phyloP scores from a whole-genome alignment of 2,329 filamentous ascomycete species.

The Pseudogymnoascus sp. region DNA sequence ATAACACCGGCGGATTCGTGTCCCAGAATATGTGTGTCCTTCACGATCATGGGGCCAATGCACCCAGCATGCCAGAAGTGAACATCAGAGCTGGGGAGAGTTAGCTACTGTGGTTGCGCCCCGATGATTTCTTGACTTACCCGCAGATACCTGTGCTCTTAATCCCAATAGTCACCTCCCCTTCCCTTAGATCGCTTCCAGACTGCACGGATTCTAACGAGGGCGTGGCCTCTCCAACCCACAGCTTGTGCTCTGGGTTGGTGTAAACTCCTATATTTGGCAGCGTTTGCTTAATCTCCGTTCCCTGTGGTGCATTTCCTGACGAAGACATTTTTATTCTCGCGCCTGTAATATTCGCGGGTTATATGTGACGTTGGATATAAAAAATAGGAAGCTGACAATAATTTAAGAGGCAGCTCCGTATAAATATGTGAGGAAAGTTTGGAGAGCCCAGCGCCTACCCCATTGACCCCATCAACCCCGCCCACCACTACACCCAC shows the following conservation, averaged over 20 bases:
- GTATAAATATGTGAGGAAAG: background rate
- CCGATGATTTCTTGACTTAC: slow-evolving; percentile 36
- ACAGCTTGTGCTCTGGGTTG: slow-evolving; percentile 84
- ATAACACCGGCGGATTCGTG: slow-evolving; percentile 87
- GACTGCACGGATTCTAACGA: slow-evolving; percentile 64
- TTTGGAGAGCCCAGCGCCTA: background rate
- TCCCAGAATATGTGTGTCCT: slow-evolving; percentile 80
- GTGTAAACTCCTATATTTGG: slow-evolving; percentile 94
- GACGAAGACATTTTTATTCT: slow-evolving; percentile 8
- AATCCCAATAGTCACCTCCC: slow-evolving; percentile 81
- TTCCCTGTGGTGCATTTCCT: slow-evolving; percentile 1
- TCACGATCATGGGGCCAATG: slow-evolving; percentile 93
- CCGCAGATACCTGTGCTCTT: slow-evolving; percentile 96
- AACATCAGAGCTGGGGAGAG: slow-evolving; percentile 65
- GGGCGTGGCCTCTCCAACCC: slow-evolving; percentile 73
- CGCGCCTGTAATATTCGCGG: background rate
- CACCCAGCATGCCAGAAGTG: slow-evolving; percentile 96
- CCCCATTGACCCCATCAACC: background rate
- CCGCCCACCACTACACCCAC: background rate
- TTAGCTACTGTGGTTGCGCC: slow-evolving; percentile 8
- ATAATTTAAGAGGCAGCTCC: background rate
- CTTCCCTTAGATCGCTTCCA: slow-evolving; percentile 60
- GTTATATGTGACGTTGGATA: background rate
- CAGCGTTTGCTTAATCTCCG: slow-evolving; percentile 47
- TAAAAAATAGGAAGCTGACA: background rate